Base-by-base conservation (phyloP, 768 basidiomycete species). In the Daedaleopsis nitida region DNA sequence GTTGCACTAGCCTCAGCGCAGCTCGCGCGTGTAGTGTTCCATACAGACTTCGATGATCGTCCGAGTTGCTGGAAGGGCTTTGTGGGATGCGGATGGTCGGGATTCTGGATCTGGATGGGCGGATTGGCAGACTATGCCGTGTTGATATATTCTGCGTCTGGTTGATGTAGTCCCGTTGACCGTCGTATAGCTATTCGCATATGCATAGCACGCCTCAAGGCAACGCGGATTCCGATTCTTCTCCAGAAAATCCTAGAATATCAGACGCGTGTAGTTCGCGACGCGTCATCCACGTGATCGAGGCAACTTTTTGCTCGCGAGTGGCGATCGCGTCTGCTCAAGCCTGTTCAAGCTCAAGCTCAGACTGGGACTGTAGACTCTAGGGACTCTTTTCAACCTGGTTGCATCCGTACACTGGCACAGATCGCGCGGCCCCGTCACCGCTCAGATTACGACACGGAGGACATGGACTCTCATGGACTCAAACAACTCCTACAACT, bases 41-140 rank as follows among this genome's bases (percentile, higher is more conserved):
- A 72, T 34, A 96, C 93, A 4, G 81, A 97, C 67, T 94, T 94
- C 62, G 79, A 96, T 52, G 76, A 72, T 63, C 81, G 94, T 8
- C 68, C 77, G 21, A 94, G 92, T 73, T 97, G 95, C 70, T 97
- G 95, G 95, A 82, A 81, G 62, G 92, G 92, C 7, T 99, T 99
- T 61, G 83, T 85, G 7, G 86, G 87, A 1, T 96, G 94, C 72
- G 93, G 93, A 0, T 93, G 89, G 87, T 79, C 90, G 27, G 95
- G 95, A 0, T 90, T 92, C 64, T 88, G 88, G 86, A 76, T 96
- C 13, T 95, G 91, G 91, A 83, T 85, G 74, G 95, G 94, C 11
- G 81, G 91, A 14, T 69, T 86, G 12, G 82, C 75, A 14, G 94
- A 97, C 74, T 94, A 93, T 69, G 68, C 71, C 7, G 58, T 63